These are phyloP conservation scores for Colletotrichum horii DNA, from an alignment of 2,329 filamentous ascomycete species.

Conservation along the genomic window DNA sequence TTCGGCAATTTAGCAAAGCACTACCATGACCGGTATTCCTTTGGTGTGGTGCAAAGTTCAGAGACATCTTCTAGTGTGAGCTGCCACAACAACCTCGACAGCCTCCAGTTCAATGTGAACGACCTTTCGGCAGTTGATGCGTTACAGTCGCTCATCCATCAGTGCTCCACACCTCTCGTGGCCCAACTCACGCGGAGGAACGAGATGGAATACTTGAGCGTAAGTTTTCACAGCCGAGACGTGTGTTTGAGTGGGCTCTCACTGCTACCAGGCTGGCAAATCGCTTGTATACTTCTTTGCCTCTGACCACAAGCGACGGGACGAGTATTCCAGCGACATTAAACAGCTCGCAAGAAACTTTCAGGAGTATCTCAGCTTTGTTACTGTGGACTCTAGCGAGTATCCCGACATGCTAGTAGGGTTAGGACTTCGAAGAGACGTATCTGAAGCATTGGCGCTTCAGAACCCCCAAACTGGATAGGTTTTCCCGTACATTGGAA, in stretches of 20 bases:
- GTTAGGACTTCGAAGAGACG: constrained; percentile 47
- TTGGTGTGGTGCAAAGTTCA: constrained; percentile 28
- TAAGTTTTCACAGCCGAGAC: constrained; percentile 15
- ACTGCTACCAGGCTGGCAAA: constrained; percentile 35
- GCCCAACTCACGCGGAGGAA: constrained; percentile 48
- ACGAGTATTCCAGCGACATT: constrained; percentile 38
- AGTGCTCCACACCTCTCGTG: constrained; percentile 43
- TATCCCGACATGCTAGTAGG: constrained; percentile 46
- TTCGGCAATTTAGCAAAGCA: constrained; percentile 37
- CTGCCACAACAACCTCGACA: constrained; percentile 47
- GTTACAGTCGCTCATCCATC: constrained; percentile 36
- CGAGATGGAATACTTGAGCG: constrained; percentile 34
- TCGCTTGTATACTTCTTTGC: constrained; percentile 39
- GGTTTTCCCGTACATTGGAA: constrained; percentile 40
- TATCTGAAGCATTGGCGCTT: constrained; percentile 45
- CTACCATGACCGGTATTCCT: constrained; percentile 45
- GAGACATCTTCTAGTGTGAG: background rate
- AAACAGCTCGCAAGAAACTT: constrained; percentile 47
- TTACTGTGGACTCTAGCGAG: constrained; percentile 49
- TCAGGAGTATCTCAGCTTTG: constrained; percentile 51
- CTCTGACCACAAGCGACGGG: constrained; percentile 30
- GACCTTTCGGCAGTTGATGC: constrained; percentile 32
- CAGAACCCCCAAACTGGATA: constrained; percentile 49
- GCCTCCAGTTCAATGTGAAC: constrained; percentile 32
- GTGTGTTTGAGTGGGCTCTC: background rate